A percentile compares a stretch with the other conserved stretches of the same genome.
Evolutionary conservation across 1,284 basidiomycete genomes (phyloP).

Genomic region (Sporisorium exsertum): DNA sequence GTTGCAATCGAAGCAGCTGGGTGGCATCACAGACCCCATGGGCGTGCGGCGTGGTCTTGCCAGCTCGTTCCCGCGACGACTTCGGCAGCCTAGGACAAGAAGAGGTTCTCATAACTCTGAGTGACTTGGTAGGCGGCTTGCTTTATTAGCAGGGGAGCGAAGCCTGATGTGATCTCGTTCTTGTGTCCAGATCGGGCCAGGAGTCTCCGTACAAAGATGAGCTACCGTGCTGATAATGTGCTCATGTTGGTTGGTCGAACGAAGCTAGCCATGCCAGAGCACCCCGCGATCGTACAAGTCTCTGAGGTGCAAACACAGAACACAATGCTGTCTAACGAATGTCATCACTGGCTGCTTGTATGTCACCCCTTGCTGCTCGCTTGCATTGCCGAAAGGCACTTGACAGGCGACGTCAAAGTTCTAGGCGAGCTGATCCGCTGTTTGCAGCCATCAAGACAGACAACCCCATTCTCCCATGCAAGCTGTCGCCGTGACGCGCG

Average conservation of each 20-base stretch:
- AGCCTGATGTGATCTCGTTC: not conserved
- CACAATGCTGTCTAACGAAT: too few species aligned
- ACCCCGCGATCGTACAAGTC: not conserved
- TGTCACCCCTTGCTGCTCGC: not conserved
- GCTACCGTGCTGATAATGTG: not conserved
- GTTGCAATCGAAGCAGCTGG: not conserved
- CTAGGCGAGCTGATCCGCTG: not conserved
- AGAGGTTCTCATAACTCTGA: too few species aligned
- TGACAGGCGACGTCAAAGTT: slow-evolving; percentile 10
- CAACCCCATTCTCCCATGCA: too few species aligned
- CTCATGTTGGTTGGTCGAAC: not conserved
- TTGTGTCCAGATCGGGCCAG: not conserved
- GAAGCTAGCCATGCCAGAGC: not conserved
- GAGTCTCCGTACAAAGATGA: too few species aligned
- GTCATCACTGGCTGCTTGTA: too few species aligned
- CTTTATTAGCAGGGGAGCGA: too few species aligned
- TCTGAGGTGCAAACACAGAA: not conserved
- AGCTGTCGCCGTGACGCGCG: too few species aligned
- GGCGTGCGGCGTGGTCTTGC: not conserved
- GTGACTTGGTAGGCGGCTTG: too few species aligned
- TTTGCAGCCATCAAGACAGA: not conserved
- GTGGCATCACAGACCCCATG: not conserved
- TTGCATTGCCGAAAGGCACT: slow-evolving; percentile 11
- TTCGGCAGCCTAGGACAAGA: too few species aligned
- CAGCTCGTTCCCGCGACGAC: too few species aligned